These are phyloP conservation scores for Candida ficus DNA, from an alignment of 805 yeast species.

Conservation along the genomic window DNA sequence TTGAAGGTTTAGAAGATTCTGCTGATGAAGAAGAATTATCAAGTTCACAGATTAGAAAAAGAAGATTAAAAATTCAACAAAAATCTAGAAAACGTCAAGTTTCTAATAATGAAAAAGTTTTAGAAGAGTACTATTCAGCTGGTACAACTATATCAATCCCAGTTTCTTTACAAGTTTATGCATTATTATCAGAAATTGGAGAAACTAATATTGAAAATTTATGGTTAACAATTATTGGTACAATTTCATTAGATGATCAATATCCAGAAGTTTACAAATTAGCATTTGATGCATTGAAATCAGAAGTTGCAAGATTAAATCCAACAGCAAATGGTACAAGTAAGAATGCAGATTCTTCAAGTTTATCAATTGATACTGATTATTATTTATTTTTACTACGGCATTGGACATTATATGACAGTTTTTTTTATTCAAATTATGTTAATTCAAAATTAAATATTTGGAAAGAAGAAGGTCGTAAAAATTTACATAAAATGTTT, in stretches of 20 bases:
- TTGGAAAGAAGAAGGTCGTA: conserved; percentile 91
- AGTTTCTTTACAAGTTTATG: conserved; percentile 71
- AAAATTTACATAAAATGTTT: conserved; percentile 80
- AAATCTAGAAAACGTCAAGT: conserved; percentile 39
- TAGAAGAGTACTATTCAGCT: conserved; percentile 76
- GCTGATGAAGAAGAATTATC: conserved; percentile 25
- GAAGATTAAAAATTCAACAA: conserved; percentile 26
- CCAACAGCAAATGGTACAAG: conserved; percentile 28
- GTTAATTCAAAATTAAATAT: conserved; percentile 81
- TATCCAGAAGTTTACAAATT: conserved; percentile 72
- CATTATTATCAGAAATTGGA: conserved; percentile 75
- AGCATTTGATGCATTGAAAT: conserved; percentile 67
- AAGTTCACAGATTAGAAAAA: conserved; percentile 24
- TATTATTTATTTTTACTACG: conserved; percentile 80
- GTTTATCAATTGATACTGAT: conserved; percentile 70
- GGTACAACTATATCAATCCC: conserved; percentile 80
- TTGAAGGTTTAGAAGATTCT: conserved; percentile 23
- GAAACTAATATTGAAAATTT: conserved; percentile 63
- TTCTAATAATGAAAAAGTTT: conserved; percentile 42
- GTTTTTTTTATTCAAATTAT: conserved; percentile 86
- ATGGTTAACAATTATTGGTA: conserved; percentile 89
- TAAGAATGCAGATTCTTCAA: conserved; percentile 37
- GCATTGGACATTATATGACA: conserved; percentile 90
- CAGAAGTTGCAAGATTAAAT: conserved; percentile 74
- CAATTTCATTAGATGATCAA: conserved; percentile 69